Conservation (phyloP, 2,329 filamentous ascomycete species). For the Scedosporium minutisporum region DNA sequence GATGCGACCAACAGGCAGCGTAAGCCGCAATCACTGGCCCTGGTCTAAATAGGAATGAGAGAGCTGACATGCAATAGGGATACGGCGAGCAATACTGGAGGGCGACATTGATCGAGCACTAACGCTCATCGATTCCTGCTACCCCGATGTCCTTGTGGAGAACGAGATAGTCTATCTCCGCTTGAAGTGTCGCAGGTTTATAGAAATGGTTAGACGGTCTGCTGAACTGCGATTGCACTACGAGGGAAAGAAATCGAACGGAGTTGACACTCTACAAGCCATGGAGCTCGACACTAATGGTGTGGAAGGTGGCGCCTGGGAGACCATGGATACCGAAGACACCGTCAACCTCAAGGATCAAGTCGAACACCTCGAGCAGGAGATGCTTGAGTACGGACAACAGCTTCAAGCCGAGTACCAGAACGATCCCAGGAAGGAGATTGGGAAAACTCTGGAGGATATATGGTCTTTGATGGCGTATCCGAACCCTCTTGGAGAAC, state of each 20-base stretch:
- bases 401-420: slow-evolving; percentile 69
- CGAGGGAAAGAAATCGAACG: slow-evolving; percentile 32
- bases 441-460: slow-evolving; percentile 65
- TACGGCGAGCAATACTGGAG: slow-evolving; percentile 76
- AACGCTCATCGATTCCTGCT: slow-evolving; percentile 69
- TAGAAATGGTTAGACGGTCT: slow-evolving; percentile 80
- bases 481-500: slow-evolving; percentile 64
- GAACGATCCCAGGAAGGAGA: slow-evolving; percentile 58
- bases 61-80: slow-evolving; percentile 43
- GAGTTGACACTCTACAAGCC: slow-evolving; percentile 33
- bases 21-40: slow-evolving; percentile 30
- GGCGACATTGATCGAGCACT: slow-evolving; percentile 87
- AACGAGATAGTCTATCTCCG: slow-evolving; percentile 83
- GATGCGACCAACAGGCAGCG: slow-evolving; percentile 82
- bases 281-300: slow-evolving; percentile 48
- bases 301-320: slow-evolving; percentile 26
- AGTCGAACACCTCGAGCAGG: slow-evolving; percentile 45
- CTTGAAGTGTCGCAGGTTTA: slow-evolving; percentile 80
- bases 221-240: slow-evolving; percentile 50
- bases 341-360: slow-evolving; percentile 20
- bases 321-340: slow-evolving; percentile 48
- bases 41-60: background rate
- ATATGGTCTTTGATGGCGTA: slow-evolving; percentile 88
- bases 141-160: slow-evolving; percentile 68
- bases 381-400: slow-evolving; percentile 72